Evolutionary conservation across 176 grass and related monocot genomes (phyloP), one percentile per base, ranked within the genome.

Genomic region (Bonia amplexicaulis): DNA sequence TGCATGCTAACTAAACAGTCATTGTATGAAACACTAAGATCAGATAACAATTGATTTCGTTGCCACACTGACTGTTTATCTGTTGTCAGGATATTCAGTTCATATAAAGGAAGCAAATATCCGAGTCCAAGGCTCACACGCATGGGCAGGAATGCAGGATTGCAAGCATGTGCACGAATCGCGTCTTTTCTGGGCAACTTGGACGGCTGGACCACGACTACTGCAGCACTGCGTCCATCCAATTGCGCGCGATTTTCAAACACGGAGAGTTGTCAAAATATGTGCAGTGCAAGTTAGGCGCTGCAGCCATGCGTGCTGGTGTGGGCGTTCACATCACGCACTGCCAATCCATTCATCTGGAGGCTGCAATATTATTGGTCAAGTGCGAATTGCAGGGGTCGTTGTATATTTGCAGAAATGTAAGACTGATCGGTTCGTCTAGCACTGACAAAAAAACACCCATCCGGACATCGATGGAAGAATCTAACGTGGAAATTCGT

Each of bases 201-300:
- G 86, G 64, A 22, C 64, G 12, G 25, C 74, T 78, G 79, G 86
- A 77, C 86, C 53, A 77, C 64, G 22, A 68, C 17, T 16, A 16
- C 19, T 6, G 8, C 35, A 27, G 22, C 0, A 13, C 53, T 19
- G 41, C 75, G 41, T 51, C 71, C 80, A 64, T 59, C 73, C 73
- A 71, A n/a, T 51, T n/a, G 27, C 78, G 17, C 46, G 5, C 71
- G 6, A 37, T 41, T 63, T 59, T 37, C 45, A 51, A 80, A 52
- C 62, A 54, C 31, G 63, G 29, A 25, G 29, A n/a, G 46, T 66
- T 0, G n/a, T 45, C 16, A n/a, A 42, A 44, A 49, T 4, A n/a
- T 47, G 55, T 9, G 76, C 55, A 7, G 73, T 4, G 62, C 73
- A 67, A 46, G 48, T 23, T 41, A 46, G 73, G 22, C 23, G 6